Evolutionary conservation across 2,329 filamentous ascomycete species (phyloP), one percentile per base, ranked within the genome.

Genomic region (Ophiocordyceps robertsii): DNA sequence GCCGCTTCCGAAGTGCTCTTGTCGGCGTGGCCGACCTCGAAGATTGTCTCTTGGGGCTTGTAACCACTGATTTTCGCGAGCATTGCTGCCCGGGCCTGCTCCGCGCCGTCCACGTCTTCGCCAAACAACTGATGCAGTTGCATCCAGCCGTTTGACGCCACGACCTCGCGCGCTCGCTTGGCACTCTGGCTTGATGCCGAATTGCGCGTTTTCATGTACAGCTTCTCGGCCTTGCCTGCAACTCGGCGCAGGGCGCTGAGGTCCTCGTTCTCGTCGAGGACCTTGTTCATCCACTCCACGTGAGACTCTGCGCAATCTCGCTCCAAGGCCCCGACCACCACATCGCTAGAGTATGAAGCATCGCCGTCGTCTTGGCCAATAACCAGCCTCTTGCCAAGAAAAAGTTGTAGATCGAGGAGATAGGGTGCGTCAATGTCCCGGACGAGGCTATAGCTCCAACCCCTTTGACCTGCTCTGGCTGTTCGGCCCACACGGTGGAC

Each of bases 401-500:
- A 98, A 0, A 98, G 73, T 59, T 98, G 93, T 42, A 98, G 68
- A 61, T 98, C 92, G 6, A 98, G 68, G 4, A 98, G 70, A 58
- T 98, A 98, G 0, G 92, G 89, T 6, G 85, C 80, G 62, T 98
- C 92, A 2, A 83, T 77, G 50, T 93, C 85, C 44, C 86, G 76
- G 24, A 96, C 81, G 19, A 98, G 71, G 67, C 86, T 95, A 65
- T 95, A 98, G 64, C 83, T 84, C 92, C 92, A 96, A 48, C 92
- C 92, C 50, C 82, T 79, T 53, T 87, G 82, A 13, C 90, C 92
- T 37, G 93, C 93, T 74, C 92, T 80, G 35, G 92, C 93, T 24
- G 93, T 98, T 65, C 92, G 82, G 54, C 92, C 92, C 38, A 98
- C 92, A 58, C 92, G 82, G 63, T 98, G 92, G 27, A 98, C 84